Base-by-base conservation (phyloP, 108 stramenopile species). In the Skeletonema grethae region DNA sequence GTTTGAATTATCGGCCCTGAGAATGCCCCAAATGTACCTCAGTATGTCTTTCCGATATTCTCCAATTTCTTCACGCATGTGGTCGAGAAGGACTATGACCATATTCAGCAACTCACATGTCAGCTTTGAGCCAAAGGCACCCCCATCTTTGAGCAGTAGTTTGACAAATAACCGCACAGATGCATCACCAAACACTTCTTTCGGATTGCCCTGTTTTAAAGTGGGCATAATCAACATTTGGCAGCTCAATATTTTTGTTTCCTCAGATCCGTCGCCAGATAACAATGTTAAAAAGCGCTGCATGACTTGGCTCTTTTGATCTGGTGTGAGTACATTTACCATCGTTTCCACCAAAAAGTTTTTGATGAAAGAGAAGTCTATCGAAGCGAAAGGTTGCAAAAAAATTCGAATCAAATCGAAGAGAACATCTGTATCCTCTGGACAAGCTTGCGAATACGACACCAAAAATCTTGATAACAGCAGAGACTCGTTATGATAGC, bases 81-180 rank as follows among this genome's bases (percentile, higher is more conserved):
- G 77, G 64, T 94, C 93, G 9, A 98, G 88, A 36, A 98, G 81
- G 29, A 97, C 67, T 34, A 86, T 89, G 1, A 84, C 73, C 7
- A 99, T 70, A 77, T 85, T 88, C 43, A 97, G 69, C 18, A 97
- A 70, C 77, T 97, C 96, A n/a, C 97, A 89, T n/a, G 80, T 88
- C 55, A 92, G 76, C 61, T 85, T 84, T 25, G 87, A 78, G 5
- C 86, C 86, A 65, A 84, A 84, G 36, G 7, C 18, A 53, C 7
- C 50, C 8, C 50, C 50, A 9, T 60, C 16, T 5, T 31, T 60
- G 5, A 60, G 29, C 30, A 60, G 30, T 28, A 60, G 59, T 60
- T 32, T 60, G 59, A 60, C 32, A 60, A 60, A 53, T 22, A 53
- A 22, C 22, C 50, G 50, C 22, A 53, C 18, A 53, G 53, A 66